Base-by-base conservation (phyloP, 1,284 basidiomycete species). In the Ceratorhiza oryzae-sativae region DNA sequence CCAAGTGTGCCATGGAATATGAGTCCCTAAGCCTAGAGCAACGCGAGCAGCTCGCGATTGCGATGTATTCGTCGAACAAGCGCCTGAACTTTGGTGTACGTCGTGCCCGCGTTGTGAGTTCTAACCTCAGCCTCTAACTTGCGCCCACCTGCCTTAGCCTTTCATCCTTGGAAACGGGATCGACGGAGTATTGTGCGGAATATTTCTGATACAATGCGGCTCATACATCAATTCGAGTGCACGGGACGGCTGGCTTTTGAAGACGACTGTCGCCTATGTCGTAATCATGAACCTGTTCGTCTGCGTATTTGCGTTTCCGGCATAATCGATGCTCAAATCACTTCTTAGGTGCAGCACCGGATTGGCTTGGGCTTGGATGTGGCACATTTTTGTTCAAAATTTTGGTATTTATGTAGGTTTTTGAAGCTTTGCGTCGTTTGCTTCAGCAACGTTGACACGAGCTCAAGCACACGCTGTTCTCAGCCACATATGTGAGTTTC, bases 381-480 rank as follows among this genome's bases (percentile, higher is more conserved):
- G 59, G 59, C 23, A 61, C 8, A 39, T 61, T 61, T 61, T 61
- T 45, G 59, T 61, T 45, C 27, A 10, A 8, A 61, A 61, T 30
- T 61, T 61, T 46, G 59, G 59, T 25, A 61, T 23, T 25, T 61
- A 61, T 42, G 59, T 61, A 25, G 46, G 59, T 61, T 13, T 18
- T 45, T 18, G 32, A n/a, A 12, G 8, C 23, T 13, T 18, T 45
- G 3, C 15, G 9, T 42, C 23, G 36, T 15, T 5, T 30, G 20
- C n/a, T n/a, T n/a, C n/a, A n/a, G n/a, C n/a, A n/a, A n/a, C n/a
- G n/a, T n/a, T n/a, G n/a, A n/a, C n/a, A n/a, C n/a, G n/a, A n/a
- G n/a, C n/a, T 53, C 13, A 61, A 45, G 59, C 39, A 20, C 18
- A 13, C 59, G 30, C 27, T 61, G 15, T 45, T 61, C 25, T 61